Base-by-base conservation (phyloP, 371 early-diverging fungal species). In the Dentiscutata heterogama region DNA sequence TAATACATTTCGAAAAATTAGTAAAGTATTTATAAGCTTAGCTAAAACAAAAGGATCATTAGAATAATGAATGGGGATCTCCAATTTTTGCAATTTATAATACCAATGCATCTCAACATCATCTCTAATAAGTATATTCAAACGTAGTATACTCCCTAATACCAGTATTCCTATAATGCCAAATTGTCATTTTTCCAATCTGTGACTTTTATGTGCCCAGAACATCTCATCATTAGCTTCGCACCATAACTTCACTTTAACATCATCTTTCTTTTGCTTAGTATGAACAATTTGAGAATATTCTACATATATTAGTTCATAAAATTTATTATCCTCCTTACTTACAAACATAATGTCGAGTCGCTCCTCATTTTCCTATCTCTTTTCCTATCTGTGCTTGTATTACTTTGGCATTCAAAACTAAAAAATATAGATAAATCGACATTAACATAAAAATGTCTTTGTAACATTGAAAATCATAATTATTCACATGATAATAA, bases 151-250 rank as follows among this genome's bases (percentile, higher is more conserved):
- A 42, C 46, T 5, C 3, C 72, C 72, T 72, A 35, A 35, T 31
- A 65, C 67, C 35, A 35, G 67, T 6, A 65, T 35, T 20, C 67
- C 67, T 46, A 78, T 53, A 50, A 78, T 78, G 13, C 64, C 64
- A 51, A 78, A 78, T 27, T 78, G 65, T 8, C 20, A 46, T 8
- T 78, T 78, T 22, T 78, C 78, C 25, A 46, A 42, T 46, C 42
- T 78, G 53, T n/a, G 64, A 64, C 64, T 64, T 78, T 78, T 53
- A 22, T 27, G 78, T 20, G 35, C 29, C 78, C 78, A 78, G 3
- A 42, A 78, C 54, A 78, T 35, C 64, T 31, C 53, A 51, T 78
- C 78, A 35, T 78, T 78, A 13, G 78, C 46, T 51, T 78, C 78
- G 1, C 50, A 50, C 78, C 64, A 78, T 78, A 78, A 46, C 31